Evolutionary conservation across 1,284 basidiomycete genomes (phyloP), one percentile per base, ranked within the genome.

Genomic region (Coniferiporia weirii): DNA sequence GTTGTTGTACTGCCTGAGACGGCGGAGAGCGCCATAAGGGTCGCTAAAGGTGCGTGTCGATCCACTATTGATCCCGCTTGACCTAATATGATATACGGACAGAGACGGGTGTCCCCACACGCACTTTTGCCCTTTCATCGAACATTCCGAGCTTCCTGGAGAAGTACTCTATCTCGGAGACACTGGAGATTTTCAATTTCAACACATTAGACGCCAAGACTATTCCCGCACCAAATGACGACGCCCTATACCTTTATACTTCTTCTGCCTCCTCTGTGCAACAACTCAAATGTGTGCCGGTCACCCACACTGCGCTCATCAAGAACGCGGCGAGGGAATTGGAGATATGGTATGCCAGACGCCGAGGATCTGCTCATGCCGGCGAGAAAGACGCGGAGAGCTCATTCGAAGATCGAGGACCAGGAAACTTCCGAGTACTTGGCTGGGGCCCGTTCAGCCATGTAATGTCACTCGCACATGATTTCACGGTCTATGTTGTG

Each of bases 401-500:
- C 27, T 27, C 27, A 27, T 27, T 3, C 27, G 27, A 27, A 27
- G 27, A 27, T 27, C 27, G 27, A 27, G 27, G 5, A 3, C 70
- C 36, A 17, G 59, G 66, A 7, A 62, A 67, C 49, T 58, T 71
- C 49, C 69, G 71, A 27, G 65, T 68, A n/a, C 66, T 74, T 9
- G 72, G 72, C 22, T 73, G 70, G 70, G 68, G 68, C 10, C 70
- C 72, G 1, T 72, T 69, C 67, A 69, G 68, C 17, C 72, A 73
- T 55, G 67, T 73, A 54, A 67, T 72, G 45, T 66, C 69, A 2
- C 40, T 60, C 19, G 54, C 55, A 3, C 57, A 54, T 15, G 64
- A 73, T 56, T 54, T 74, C 19, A 67, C 68, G 3, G 65, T 67
- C 1, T 64, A 66, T 22, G 65, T 65, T 52, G 58, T 69, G 22